Evolutionary conservation across 441 rosid genomes (phyloP), one percentile per base, ranked within the genome.

Genomic region (Croton laevigatus): DNA sequence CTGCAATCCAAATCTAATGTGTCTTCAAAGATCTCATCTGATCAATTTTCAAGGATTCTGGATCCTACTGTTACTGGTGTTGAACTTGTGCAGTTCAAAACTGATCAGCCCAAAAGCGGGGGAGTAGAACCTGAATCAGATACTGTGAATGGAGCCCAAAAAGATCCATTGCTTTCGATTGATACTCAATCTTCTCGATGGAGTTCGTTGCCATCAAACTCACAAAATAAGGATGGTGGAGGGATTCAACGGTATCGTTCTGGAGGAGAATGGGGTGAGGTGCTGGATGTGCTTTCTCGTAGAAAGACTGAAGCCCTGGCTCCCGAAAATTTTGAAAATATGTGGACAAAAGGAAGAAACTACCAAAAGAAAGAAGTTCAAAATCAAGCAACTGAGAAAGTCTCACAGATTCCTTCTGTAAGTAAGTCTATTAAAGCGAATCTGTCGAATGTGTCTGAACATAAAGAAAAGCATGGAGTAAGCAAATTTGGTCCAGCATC

Each of bases 291-390:
- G 80, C 72, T 93, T 77, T 90, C 98, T 46, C 89, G 81, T 60
- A 93, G 93, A 84, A 96, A 90, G 85, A 87, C 90, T 66, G 92
- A 86, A 73, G 88, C 86, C 51, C 98, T 96, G 81, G 93, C 99
- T 59, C 98, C 98, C 8, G 99, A 93, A 82, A 85, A 96, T 83
- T 87, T 96, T 76, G 99, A 96, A 63, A 93, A 91, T 77, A 81
- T 96, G 89, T 96, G 99, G 99, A 81, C 98, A 20, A 96, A 93
- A 83, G 99, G 99, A 81, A 91, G 91, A 86, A 86, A 91, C 64
- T 93, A 93, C 79, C 82, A 61, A 78, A 87, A 76, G 78, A 91
- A 86, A 79, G 89, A 86, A 69, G 83, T 79, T 55, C 87, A 80
- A 71, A 82, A 82, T 74, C 62, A 67, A 71, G 23, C 75, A 59